These are phyloP conservation scores for Fusarium algeriense DNA, from an alignment of 2,329 filamentous ascomycete species.

Conservation along the genomic window DNA sequence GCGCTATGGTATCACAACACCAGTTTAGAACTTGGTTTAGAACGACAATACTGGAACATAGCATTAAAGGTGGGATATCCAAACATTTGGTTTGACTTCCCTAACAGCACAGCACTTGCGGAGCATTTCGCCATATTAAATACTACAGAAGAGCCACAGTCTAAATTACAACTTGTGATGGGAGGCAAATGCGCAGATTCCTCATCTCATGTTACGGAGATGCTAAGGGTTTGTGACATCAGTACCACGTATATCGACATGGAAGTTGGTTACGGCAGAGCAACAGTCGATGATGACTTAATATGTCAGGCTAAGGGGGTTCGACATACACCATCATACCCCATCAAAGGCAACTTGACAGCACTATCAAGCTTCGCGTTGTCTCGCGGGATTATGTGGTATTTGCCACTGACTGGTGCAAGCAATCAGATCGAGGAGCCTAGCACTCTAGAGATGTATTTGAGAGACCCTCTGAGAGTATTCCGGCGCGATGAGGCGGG, in stretches of 20 bases:
- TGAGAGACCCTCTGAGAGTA: background rate
- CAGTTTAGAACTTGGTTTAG: background rate
- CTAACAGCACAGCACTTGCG: background rate
- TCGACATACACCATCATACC: background rate
- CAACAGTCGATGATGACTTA: background rate
- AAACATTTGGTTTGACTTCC: background rate
- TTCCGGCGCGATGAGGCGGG: background rate
- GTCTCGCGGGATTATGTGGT: fast-evolving
- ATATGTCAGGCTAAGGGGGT: background rate
- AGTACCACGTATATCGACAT: conserved; percentile 13
- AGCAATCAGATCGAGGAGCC: fast-evolving
- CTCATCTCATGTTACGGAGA: background rate
- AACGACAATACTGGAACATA: background rate
- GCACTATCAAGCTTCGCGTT: background rate
- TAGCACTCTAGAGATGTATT: background rate
- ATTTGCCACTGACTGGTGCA: background rate
- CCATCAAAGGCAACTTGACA: background rate
- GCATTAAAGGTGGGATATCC: background rate
- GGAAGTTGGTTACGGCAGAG: background rate
- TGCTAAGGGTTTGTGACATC: background rate
- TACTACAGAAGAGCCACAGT: background rate
- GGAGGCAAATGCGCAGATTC: background rate
- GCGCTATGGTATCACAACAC: background rate
- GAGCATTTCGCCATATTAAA: background rate
- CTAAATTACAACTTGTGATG: background rate